A percentile compares a stretch with the other conserved stretches of the same genome.
These are phyloP conservation scores for Neoboletus brunneissimus DNA, from an alignment of 768 basidiomycete genomes.

Conservation along the genomic window DNA sequence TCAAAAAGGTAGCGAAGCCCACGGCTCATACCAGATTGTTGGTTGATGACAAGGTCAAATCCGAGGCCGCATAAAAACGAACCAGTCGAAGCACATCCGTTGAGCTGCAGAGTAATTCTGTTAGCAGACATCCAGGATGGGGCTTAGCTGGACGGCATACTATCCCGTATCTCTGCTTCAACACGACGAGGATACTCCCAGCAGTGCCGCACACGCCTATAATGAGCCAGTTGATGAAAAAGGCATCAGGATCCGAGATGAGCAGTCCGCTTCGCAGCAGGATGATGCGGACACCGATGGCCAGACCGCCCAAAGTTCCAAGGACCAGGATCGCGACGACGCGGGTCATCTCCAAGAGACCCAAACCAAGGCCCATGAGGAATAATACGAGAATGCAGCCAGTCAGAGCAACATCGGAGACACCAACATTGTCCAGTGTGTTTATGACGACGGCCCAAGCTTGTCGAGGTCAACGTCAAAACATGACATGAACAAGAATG, in stretches of 20 bases:
- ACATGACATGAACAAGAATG: neutral
- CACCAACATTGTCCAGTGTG: constrained; percentile 44
- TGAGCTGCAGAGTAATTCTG: constrained; percentile 30
- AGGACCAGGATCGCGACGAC: constrained; percentile 45
- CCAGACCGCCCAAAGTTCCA: constrained; percentile 52
- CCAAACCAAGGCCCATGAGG: constrained; percentile 48
- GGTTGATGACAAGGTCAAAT: constrained; percentile 53
- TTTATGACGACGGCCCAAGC: constrained; percentile 67
- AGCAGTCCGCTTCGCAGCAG: constrained; percentile 52
- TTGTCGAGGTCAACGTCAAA: constrained; percentile 20
- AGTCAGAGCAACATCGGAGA: constrained; percentile 52
- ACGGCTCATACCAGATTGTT: constrained; percentile 60
- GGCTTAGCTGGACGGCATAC: constrained; percentile 35
- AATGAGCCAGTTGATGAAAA: constrained; percentile 52
- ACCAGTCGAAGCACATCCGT: constrained; percentile 55
- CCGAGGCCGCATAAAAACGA: constrained; percentile 58
- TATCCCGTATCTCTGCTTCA: constrained; percentile 47
- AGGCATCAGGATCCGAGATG: constrained; percentile 34
- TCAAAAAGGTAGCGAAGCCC: constrained; percentile 65
- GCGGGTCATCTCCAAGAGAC: constrained; percentile 51
- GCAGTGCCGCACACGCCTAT: constrained; percentile 43
- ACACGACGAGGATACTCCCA: constrained; percentile 42
- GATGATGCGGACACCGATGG: constrained; percentile 53
- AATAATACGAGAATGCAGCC: constrained; percentile 50
- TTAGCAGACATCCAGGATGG: constrained; percentile 1